Percentiles rank a stretch among this genome's conserved stretches.
Conservation (phyloP, 345 rosid genomes). For the Lepidium aucheri region DNA sequence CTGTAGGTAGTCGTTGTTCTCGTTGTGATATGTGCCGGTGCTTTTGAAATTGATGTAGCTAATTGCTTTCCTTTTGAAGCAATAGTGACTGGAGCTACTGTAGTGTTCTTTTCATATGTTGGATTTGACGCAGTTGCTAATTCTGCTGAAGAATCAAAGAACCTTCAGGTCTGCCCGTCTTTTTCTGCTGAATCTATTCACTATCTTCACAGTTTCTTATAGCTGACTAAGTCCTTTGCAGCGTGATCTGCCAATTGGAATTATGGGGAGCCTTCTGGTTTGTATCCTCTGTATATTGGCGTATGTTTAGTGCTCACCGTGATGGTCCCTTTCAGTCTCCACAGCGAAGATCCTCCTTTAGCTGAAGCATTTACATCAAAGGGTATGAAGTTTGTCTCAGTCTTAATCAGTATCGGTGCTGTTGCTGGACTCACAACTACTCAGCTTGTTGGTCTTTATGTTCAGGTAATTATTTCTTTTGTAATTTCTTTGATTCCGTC, state of each 20-base stretch:
- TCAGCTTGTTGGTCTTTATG: slow-evolving; percentile 92
- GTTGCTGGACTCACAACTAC: slow-evolving; percentile 96
- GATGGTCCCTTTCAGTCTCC: slow-evolving; percentile 71
- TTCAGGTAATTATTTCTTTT: slow-evolving; percentile 55
- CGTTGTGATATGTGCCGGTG: slow-evolving; percentile 63
- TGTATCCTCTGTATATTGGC: slow-evolving; percentile 66
- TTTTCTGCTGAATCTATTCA: not conserved
- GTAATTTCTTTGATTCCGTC: slow-evolving; percentile 3
- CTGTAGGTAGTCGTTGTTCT: slow-evolving; percentile 77
- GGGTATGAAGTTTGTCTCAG: slow-evolving; percentile 75
- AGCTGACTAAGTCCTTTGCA: slow-evolving; percentile 31
- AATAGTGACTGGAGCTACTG: slow-evolving; percentile 81
- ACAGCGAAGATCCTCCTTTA: slow-evolving; percentile 88
- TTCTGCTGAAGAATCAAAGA: slow-evolving; percentile 91
- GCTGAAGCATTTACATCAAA: slow-evolving; percentile 73
- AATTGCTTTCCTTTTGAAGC: slow-evolving; percentile 95
- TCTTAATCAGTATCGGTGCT: slow-evolving; percentile 85
- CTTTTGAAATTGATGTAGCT: slow-evolving; percentile 77
- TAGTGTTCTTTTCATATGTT: slow-evolving; percentile 92
- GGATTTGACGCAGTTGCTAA: slow-evolving; percentile 99
- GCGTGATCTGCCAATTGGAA: slow-evolving; percentile 86
- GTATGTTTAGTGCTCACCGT: slow-evolving; percentile 95
- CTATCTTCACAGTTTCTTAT: not conserved
- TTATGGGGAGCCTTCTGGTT: slow-evolving; percentile 81
- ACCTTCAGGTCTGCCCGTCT: slow-evolving; percentile 55